Conservation (phyloP, 306 rosid genomes). For the Vachellia collinsii region DNA sequence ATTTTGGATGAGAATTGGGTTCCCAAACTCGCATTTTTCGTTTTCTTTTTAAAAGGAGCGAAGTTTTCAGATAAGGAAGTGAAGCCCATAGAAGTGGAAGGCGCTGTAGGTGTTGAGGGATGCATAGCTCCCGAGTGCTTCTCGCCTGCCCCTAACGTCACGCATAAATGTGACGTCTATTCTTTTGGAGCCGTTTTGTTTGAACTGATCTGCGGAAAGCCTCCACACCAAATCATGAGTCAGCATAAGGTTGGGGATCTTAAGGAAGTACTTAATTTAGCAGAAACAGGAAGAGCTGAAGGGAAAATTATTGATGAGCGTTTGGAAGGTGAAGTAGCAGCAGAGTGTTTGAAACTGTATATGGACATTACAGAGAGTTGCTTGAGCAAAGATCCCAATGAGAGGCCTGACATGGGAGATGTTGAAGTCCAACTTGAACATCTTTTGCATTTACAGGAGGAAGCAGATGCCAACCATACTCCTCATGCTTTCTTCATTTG, state of each 20-base stretch:
- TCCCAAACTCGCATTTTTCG: neutral
- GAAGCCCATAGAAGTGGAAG: neutral
- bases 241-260: too few relatives aligned
- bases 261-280: neutral
- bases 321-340: constrained; percentile 2
- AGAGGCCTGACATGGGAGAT: too few relatives aligned
- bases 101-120: neutral
- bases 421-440: constrained; percentile 27
- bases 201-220: constrained; percentile 28
- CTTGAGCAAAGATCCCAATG: too few relatives aligned
- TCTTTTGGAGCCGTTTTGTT: constrained; percentile 32
- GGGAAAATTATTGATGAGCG: constrained; percentile 19
- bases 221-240: too few relatives aligned
- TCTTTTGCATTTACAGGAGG: constrained; percentile 27
- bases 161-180: constrained; percentile 8
- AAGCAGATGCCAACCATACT: neutral
- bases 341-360: too few relatives aligned
- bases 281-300: too few relatives aligned
- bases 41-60: neutral
- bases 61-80: neutral
- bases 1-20: neutral
- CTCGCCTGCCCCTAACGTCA: neutral
- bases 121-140: constrained; percentile 42
- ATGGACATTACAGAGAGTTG: too few relatives aligned
- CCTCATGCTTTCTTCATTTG: too few relatives aligned